Evolutionary conservation across 2,329 filamentous ascomycete species (phyloP).

Genomic region (Claviceps purpurea): DNA sequence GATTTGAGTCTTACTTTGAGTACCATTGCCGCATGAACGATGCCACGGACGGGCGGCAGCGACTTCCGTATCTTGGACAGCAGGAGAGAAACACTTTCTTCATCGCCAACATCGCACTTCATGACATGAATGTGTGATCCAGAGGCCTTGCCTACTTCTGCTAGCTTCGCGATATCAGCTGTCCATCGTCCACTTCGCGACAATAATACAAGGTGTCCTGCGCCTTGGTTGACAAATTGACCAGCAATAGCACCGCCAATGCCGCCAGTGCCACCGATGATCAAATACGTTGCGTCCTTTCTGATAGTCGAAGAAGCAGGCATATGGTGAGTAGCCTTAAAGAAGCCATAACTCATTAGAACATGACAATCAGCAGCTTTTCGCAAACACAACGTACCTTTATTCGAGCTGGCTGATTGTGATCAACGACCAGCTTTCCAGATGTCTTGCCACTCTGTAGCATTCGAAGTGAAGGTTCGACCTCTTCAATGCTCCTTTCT

Average conservation of each 20-base stretch:
- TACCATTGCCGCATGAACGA: constrained; percentile 34
- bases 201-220: constrained; percentile 33
- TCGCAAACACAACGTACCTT: constrained; percentile 13
- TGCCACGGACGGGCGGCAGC: constrained; percentile 27
- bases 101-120: constrained; percentile 35
- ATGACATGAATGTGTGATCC: constrained; percentile 32
- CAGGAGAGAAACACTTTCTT: constrained; percentile 14
- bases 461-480: constrained; percentile 23
- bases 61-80: constrained; percentile 11
- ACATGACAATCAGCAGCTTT: neutral
- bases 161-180: constrained; percentile 26
- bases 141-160: constrained; percentile 20
- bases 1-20: constrained; percentile 13
- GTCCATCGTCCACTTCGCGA: constrained; percentile 31
- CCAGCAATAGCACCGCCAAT: constrained; percentile 34
- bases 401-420: constrained; percentile 26
- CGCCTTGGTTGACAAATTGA: constrained; percentile 35
- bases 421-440: constrained; percentile 33
- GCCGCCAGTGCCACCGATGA: constrained; percentile 38
- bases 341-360: neutral
- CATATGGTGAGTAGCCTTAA: constrained; percentile 11
- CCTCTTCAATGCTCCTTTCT: constrained; percentile 22
- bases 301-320: constrained; percentile 14
- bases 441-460: constrained; percentile 22
- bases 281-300: constrained; percentile 32